Conservation (phyloP, 2,329 filamentous ascomycete genomes). For the Capronia americana region DNA sequence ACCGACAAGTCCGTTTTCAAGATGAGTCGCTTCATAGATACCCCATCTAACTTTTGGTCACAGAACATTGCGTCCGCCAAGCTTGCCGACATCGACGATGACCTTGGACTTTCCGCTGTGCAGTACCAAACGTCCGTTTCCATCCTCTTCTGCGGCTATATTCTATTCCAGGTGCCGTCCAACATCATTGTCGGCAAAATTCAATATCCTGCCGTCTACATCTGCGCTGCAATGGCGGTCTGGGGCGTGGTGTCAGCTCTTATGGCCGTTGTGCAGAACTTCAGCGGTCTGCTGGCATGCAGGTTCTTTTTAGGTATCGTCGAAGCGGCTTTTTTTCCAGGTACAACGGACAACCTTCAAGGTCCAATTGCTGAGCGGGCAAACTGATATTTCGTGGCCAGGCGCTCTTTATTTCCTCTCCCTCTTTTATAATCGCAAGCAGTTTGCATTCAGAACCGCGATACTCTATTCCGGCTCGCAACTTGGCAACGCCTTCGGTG, state of each 20-base stretch:
- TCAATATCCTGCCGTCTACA: conserved; percentile 58
- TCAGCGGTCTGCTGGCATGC: conserved; percentile 60
- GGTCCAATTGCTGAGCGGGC: neutral
- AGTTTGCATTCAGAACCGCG: conserved; percentile 65
- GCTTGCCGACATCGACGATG: conserved; percentile 58
- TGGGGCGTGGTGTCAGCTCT: conserved; percentile 68
- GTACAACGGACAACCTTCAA: neutral
- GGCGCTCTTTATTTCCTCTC: conserved; percentile 51
- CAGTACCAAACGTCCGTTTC: conserved; percentile 49
- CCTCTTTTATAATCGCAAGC: conserved; percentile 51
- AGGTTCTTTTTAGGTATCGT: conserved; percentile 68
- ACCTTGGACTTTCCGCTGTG: conserved; percentile 45
- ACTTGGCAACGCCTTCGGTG: conserved; percentile 68
- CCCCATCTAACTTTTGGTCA: neutral
- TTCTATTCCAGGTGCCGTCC: conserved; percentile 62
- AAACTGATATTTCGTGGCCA: neutral
- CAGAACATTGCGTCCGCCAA: conserved; percentile 65
- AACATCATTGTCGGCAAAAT: conserved; percentile 61
- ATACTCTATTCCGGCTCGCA: conserved; percentile 62
- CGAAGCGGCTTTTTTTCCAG: conserved; percentile 66
- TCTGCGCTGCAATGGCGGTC: conserved; percentile 61
- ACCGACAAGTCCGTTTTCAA: conserved; percentile 46
- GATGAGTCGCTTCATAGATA: neutral
- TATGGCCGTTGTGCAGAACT: conserved; percentile 60
- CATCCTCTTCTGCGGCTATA: conserved; percentile 64